Evolutionary conservation across 306 rosid genomes (phyloP).

Genomic region (Oxytropis ochrocephala): DNA sequence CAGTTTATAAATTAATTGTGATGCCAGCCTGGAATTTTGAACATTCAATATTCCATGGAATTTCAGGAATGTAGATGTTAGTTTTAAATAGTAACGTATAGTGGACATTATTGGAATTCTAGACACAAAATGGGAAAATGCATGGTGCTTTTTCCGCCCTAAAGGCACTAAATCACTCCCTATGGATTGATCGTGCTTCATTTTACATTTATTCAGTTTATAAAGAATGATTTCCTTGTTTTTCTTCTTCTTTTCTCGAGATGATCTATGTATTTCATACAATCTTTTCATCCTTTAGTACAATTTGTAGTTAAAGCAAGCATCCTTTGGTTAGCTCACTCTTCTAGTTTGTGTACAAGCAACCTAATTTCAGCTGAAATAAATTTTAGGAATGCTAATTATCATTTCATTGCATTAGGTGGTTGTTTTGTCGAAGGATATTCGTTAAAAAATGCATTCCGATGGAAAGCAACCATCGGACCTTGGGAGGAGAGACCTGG

Average conservation of each 20-base stretch:
- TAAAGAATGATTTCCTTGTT: neutral
- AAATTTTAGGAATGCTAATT: too few species aligned
- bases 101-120: neutral
- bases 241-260: too few species aligned
- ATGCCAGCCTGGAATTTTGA: neutral
- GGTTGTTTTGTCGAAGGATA: too few species aligned
- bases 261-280: neutral
- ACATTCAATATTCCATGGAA: neutral
- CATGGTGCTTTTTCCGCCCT: too few species aligned
- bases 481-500: slow-evolving; percentile 95
- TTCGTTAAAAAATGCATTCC: too few species aligned
- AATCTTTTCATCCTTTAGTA: neutral
- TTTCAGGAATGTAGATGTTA: neutral
- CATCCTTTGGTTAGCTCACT: neutral
- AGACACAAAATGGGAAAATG: neutral
- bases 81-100: neutral
- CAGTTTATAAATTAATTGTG: neutral
- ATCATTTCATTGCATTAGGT: too few species aligned
- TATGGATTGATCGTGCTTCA: neutral
- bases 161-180: neutral
- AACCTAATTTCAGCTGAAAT: too few species aligned
- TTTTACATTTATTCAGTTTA: neutral
- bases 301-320: neutral
- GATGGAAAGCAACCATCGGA: too few species aligned
- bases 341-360: too few species aligned